Evolutionary conservation across 2,329 filamentous ascomycete species (phyloP).

Genomic region (Calonectria pauciramosa): DNA sequence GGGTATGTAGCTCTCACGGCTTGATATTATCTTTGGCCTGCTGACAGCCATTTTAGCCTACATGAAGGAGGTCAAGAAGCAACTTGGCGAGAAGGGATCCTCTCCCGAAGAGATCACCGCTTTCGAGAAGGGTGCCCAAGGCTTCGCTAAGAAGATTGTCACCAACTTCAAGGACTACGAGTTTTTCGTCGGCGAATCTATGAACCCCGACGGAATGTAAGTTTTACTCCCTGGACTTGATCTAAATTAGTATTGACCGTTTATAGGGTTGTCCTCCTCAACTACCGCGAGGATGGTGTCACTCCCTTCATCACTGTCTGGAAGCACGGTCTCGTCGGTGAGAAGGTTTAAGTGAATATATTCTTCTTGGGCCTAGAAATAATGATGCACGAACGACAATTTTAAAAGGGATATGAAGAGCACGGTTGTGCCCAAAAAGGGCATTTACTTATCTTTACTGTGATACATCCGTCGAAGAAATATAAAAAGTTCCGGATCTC

Average conservation of each 20-base stretch:
- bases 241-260: conserved; percentile 22
- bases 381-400: conserved; percentile 36
- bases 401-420: conserved; percentile 30
- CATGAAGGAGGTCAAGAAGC: conserved; percentile 89
- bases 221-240: conserved; percentile 45
- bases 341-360: conserved; percentile 82
- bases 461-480: conserved; percentile 42
- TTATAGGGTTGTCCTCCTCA: conserved; percentile 85
- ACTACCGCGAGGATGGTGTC: conserved; percentile 96
- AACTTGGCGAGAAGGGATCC: conserved; percentile 74
- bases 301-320: conserved; percentile 92
- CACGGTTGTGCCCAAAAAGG: conserved; percentile 36
- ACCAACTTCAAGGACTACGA: conserved; percentile 96
- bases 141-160: conserved; percentile 85
- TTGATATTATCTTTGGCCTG: not conserved
- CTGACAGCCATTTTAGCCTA: conserved; percentile 70
- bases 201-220: conserved; percentile 95
- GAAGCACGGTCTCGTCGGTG: conserved; percentile 92
- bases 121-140: conserved; percentile 83
- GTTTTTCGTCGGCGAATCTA: conserved; percentile 91
- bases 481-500: conserved; percentile 36
- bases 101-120: conserved; percentile 76
- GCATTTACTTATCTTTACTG: conserved; percentile 28
- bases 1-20: conserved; percentile 64
- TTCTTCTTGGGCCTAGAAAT: conserved; percentile 26